Evolutionary conservation across 163 green algal species (phyloP), one percentile per base, ranked within the genome.

Genomic region (Prototheca wickerhamii): DNA sequence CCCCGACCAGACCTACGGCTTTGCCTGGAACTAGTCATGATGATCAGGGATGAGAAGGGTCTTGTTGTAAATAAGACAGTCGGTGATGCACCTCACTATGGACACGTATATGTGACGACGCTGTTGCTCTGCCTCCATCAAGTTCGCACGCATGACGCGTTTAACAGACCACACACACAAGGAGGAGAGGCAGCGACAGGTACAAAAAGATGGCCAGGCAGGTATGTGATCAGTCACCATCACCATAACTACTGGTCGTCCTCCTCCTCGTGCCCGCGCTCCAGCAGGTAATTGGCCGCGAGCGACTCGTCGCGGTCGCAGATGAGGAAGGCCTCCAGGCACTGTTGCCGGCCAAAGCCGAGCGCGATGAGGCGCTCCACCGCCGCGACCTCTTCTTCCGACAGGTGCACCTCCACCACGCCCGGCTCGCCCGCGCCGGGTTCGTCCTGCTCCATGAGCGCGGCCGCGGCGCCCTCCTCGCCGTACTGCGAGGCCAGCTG

Each of bases 281-380:
- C 87, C 31, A 96, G 69, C 44, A 99, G 81, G 77, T 89, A 98
- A 75, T 98, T 99, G 28, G 93, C 93, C 20, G 93, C 93, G 60
- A 97, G 64, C 63, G 52, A 49, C 75, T 97, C 92, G 65, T 97
- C 91, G 69, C 87, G 92, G 67, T 97, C 93, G 75, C 93, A 98
- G 2, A 88, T 84, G 60, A 99, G 74, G 75, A 90, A 98, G 17
- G 93, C 93, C 76, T 98, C 87, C 21, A 57, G 31, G 29, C 26
- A 51, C 4, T 20, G 0, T 3, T 46, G 67, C 20, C 88, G 76
- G 7, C 91, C 78, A 63, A 98, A 99, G 35, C 93, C 93, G 70
- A 98, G 76, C 2, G 59, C 83, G 75, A 88, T 73, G 67, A 98
- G 79, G 51, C 89, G 70, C 56, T 66, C 61, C 31, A 94, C 81